Conservation (phyloP, 306 rosid genomes). For the Hylodesmum podocarpum region DNA sequence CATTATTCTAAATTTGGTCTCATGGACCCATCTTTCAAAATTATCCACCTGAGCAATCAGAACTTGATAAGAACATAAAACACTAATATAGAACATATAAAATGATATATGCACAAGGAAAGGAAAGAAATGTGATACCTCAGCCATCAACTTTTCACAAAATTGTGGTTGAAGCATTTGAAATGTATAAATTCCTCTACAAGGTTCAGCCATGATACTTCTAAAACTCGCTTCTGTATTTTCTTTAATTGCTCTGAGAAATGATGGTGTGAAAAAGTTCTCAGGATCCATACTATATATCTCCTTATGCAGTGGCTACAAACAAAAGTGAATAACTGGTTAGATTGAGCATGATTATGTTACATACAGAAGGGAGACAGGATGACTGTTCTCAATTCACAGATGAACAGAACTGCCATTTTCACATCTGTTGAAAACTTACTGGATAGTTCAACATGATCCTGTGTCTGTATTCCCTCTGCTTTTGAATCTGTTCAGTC, state of each 20-base stretch:
- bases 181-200: slow-evolving; percentile 71
- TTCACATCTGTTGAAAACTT: slow-evolving; percentile 26
- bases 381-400: not conserved
- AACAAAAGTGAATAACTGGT: slow-evolving; percentile 27
- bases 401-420: not conserved
- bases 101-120: slow-evolving; percentile 18
- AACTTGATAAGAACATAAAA: slow-evolving; percentile 57
- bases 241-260: slow-evolving; percentile 74
- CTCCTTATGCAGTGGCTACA: slow-evolving; percentile 75
- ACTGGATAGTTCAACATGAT: slow-evolving; percentile 72
- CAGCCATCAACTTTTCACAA: slow-evolving; percentile 76
- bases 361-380: slow-evolving; percentile 24
- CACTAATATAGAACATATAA: slow-evolving; percentile 27
- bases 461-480: slow-evolving; percentile 72
- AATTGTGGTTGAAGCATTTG: slow-evolving; percentile 85
- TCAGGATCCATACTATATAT: slow-evolving; percentile 65
- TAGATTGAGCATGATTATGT: slow-evolving; percentile 14
- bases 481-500: slow-evolving; percentile 69
- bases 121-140: slow-evolving; percentile 60
- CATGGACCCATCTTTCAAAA: slow-evolving; percentile 89
- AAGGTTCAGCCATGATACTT: slow-evolving; percentile 60
- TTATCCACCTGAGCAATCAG: slow-evolving; percentile 81
- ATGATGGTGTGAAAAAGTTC: slow-evolving; percentile 78
- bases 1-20: slow-evolving; percentile 76
- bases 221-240: slow-evolving; percentile 72